Base-by-base conservation (phyloP, 1,139 yeast genomes). In the Debaryomyces sp. region DNA sequence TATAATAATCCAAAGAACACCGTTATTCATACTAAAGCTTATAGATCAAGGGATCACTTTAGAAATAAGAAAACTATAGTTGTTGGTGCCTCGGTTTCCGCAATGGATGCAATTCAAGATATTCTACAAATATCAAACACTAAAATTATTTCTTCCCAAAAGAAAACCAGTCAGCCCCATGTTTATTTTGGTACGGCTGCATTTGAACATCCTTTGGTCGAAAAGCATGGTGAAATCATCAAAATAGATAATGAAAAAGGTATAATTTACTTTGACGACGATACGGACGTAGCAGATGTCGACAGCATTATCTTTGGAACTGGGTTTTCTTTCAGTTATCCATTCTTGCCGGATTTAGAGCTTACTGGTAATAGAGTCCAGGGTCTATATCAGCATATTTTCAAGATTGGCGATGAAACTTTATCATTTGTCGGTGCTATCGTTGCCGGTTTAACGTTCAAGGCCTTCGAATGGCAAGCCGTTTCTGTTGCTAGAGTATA, bases 401-500 rank as follows among this genome's bases (percentile, higher is more conserved):
- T 75, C 49, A 59, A 61, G 37, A 58, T 62, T 7, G 60, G 64
- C 10, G 77, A 75, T 45, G 76, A 77, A 2, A 57, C 66, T 9
- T 52, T 76, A 24, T 53, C 71, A 1, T 62, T 73, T 39, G 69
- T 75, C 21, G 81, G 81, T 18, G 67, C 73, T 5, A 77, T 77
- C 13, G 63, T 69, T 4, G 78, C 75, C 52, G 79, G 72, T 1
- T 56, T 70, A 6, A 68, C 74, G 1, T 64, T 69, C 49, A 56
- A 78, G 43, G 76, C 70, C 0, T 75, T 73, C 55, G 79, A 75
- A 54, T 73, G 63, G 57, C 80, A 75, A 54, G 74, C 80, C 1
- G 65, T 73, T 1, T 53, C 67, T 17, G 68, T 72, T 0, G 57
- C 77, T 45, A 53, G 73, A 26, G 71, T 61, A 43, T 58, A 71